Conservation (phyloP, 148 eudicot genomes). For the Camellia japonica region DNA sequence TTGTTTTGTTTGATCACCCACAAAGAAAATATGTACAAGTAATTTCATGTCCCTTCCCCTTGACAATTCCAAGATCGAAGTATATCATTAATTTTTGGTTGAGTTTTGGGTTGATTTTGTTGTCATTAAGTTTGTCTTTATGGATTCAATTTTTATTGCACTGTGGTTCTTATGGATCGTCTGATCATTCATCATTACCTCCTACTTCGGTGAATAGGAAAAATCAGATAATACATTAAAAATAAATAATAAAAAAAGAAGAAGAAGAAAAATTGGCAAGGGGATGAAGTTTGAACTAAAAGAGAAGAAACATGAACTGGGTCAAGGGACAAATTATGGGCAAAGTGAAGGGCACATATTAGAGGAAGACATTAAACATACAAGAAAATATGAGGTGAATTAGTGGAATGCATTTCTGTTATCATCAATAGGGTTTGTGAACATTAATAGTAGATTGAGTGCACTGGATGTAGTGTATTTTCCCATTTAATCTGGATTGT, state of each 20-base stretch:
- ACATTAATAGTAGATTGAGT: no score
- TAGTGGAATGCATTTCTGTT: neutral
- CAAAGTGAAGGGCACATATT: neutral
- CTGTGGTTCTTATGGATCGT: neutral
- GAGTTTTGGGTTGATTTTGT: neutral
- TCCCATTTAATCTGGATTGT: no score
- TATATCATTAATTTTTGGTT: neutral
- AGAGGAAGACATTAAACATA: neutral
- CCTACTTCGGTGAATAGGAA: neutral
- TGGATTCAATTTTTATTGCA: neutral
- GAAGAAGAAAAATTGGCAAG: neutral
- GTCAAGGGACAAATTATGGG: neutral
- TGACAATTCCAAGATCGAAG: no score
- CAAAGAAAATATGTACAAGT: no score
- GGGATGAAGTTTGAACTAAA: neutral
- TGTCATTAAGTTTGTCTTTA: neutral
- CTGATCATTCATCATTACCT: neutral
- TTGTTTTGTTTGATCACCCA: no score
- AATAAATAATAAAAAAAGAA: neutral
- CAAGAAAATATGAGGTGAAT: neutral
- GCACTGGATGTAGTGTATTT: no score
- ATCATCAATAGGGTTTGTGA: no score
- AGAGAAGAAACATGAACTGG: neutral
- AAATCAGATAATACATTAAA: neutral
- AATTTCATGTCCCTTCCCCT: no score